Base-by-base conservation (phyloP, 257 asterid species). In the Solanum infundibuliforme region DNA sequence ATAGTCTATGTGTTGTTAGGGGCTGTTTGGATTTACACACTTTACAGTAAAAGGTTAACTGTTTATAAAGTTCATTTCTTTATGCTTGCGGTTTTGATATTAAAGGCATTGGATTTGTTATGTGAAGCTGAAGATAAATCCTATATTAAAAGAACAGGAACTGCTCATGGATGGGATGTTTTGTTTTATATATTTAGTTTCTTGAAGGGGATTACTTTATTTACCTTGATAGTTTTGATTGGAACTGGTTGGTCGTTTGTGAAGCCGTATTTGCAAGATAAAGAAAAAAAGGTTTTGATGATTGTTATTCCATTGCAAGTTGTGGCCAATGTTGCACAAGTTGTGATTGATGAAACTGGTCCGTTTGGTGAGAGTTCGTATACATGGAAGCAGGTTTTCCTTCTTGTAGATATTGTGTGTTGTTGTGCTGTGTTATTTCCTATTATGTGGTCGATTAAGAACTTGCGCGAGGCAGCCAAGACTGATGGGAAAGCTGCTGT, bases 161-260 rank as follows among this genome's bases (percentile, higher is more conserved):
- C 83, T 5, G 83, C 83, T 11, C 83, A 74, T 74, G 83, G 52
- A 25, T 74, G 46, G 83, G 48, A 74, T 36, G 83, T 35, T 36
- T 73, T 73, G 46, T 73, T 73, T 5, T 73, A 73, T 73, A 73
- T 73, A 31, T 71, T 71, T 72, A 72, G 79, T 34, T 72, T 72
- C 79, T 72, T 72, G 79, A 83, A 60, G 23, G 71, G 68, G n/a
- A 83, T 83, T 58, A 52, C 72, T 31, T 5, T 83, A 9, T 83
- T 84, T 8, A 36, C 87, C 18, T 84, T 84, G 77, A 84, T 84
- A 13, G 79, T 84, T 6, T 46, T 84, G 25, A 66, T 85, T 66
- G 81, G 81, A 23, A 62, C 87, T n/a, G 87, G 62, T n/a, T 85
- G 87, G 79, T 85, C 77, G 36, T 65, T 62, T 71, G 39, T 84